Evolutionary conservation across 148 eudicot species (phyloP).

Genomic region (Rhododendron molle): DNA sequence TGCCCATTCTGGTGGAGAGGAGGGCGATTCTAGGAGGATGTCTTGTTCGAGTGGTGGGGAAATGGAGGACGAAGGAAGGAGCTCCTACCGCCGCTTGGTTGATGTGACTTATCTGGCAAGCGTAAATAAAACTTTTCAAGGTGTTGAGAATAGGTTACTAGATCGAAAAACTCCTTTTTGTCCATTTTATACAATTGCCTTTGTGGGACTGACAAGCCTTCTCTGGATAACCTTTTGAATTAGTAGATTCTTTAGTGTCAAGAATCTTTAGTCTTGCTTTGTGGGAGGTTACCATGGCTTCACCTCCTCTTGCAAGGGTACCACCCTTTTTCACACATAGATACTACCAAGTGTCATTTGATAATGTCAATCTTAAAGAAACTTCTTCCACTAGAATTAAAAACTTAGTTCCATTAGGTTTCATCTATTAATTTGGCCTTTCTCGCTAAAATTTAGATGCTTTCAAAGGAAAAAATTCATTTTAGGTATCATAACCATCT

Average conservation of each 20-base stretch:
- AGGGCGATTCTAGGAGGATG: background rate
- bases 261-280: no score
- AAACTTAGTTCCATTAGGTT: background rate
- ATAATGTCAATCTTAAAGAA: background rate
- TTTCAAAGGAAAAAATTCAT: background rate
- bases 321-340: no score
- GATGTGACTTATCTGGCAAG: background rate
- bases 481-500: background rate
- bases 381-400: background rate
- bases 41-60: background rate
- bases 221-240: no score
- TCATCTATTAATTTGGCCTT: background rate
- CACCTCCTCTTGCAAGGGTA: no score
- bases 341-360: background rate
- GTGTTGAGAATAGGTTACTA: no score
- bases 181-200: no score
- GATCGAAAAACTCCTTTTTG: no score
- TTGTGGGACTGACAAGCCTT: no score
- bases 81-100: background rate
- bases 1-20: background rate
- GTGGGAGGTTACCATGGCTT: no score
- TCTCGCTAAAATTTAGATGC: background rate
- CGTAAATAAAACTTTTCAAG: no score
- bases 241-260: no score
- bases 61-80: background rate